phyloP scores from a whole-genome alignment of 257 asterid genomes.

The Solanum sitiens region DNA sequence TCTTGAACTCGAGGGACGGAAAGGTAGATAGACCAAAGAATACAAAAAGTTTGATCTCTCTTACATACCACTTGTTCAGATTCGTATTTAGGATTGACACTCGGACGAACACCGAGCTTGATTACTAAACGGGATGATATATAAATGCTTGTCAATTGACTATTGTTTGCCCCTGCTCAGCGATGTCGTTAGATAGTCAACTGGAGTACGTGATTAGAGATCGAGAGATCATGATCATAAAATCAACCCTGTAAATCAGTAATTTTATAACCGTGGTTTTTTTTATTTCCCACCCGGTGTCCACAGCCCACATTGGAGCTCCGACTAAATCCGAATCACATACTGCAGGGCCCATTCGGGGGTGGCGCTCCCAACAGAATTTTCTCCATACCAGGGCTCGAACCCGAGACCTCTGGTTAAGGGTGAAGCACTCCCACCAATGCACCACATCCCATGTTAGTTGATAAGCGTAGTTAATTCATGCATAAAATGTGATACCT shows the following conservation, averaged over 20 bases:
- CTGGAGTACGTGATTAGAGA: not conserved
- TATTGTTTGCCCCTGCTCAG: not conserved
- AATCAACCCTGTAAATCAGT: not conserved
- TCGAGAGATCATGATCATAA: not conserved
- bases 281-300: not conserved
- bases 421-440: not conserved
- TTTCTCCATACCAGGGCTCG: not conserved
- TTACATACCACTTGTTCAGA: not conserved
- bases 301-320: not conserved
- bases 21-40: not conserved
- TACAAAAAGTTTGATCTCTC: not conserved
- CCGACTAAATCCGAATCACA: not conserved
- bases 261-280: not conserved
- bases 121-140: not conserved
- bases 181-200: not conserved
- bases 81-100: not conserved
- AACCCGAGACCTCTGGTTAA: not conserved
- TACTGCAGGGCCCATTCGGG: not conserved
- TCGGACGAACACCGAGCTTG: not conserved
- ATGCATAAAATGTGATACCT: not conserved
- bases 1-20: not conserved
- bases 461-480: not conserved
- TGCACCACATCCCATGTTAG: not conserved
- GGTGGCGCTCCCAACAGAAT: not conserved
- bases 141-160: not conserved